These are phyloP conservation scores for Gymnopus androsaceus DNA, from an alignment of 1,284 basidiomycete genomes.

Conservation along the genomic window DNA sequence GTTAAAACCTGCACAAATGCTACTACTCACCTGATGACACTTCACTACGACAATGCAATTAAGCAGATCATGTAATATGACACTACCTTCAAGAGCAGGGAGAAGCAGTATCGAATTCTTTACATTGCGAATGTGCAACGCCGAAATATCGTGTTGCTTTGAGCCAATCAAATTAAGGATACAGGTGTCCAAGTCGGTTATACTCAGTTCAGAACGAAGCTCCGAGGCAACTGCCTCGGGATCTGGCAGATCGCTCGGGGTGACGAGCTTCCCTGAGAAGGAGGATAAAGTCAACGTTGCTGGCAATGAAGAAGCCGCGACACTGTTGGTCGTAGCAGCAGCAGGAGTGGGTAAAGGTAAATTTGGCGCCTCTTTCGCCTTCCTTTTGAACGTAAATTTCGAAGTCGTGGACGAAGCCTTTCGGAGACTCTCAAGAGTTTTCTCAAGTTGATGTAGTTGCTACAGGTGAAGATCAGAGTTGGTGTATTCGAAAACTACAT, in stretches of 20 bases:
- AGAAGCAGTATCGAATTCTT: slow-evolving; percentile 61
- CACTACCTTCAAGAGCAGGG: slow-evolving; percentile 66
- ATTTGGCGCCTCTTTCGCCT: slow-evolving; percentile 26
- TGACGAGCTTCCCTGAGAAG: slow-evolving; percentile 43
- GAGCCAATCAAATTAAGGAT: slow-evolving; percentile 60
- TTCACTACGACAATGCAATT: slow-evolving; percentile 65
- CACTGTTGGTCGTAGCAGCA: slow-evolving; percentile 19
- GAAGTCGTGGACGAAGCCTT: slow-evolving; percentile 47
- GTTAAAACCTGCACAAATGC: neutral
- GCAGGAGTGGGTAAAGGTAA: neutral
- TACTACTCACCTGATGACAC: slow-evolving; percentile 63
- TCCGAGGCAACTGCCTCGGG: slow-evolving; percentile 22
- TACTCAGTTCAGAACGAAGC: slow-evolving; percentile 50
- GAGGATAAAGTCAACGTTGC: slow-evolving; percentile 37
- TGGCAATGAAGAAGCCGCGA: neutral
- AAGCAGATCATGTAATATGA: slow-evolving; percentile 63
- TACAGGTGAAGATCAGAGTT: slow-evolving; percentile 26
- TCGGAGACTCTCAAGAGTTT: slow-evolving; percentile 51
- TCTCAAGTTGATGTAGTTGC: slow-evolving; percentile 64
- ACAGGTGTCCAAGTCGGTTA: slow-evolving; percentile 62
- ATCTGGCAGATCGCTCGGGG: slow-evolving; percentile 16
- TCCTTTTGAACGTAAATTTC: slow-evolving; percentile 76
- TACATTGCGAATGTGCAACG: slow-evolving; percentile 64
- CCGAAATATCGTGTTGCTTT: slow-evolving; percentile 39
- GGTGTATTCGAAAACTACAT: neutral